These are phyloP conservation scores for Candida fluviatilis DNA, from an alignment of 805 yeast species.

Conservation along the genomic window DNA sequence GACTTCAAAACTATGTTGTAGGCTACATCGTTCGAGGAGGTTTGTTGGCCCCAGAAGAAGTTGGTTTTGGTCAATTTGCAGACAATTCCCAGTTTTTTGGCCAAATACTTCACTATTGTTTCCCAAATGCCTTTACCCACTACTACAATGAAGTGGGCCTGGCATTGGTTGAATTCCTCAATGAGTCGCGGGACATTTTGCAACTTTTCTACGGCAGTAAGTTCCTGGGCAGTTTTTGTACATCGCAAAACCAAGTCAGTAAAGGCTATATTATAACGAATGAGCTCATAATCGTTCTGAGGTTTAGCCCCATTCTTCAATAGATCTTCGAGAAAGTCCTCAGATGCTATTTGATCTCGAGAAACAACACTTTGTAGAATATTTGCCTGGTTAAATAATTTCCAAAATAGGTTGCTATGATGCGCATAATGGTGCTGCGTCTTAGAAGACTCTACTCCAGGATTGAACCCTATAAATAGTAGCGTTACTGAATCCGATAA, in stretches of 20 bases:
- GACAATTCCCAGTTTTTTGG: slow-evolving; percentile 20
- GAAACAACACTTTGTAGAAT: slow-evolving; percentile 27
- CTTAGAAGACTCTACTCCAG: slow-evolving; percentile 58
- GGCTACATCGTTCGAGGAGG: slow-evolving; percentile 14
- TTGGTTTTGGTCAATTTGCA: slow-evolving; percentile 18
- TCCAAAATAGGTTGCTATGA: slow-evolving; percentile 66
- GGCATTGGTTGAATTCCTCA: slow-evolving; percentile 32
- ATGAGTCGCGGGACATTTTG: slow-evolving; percentile 52
- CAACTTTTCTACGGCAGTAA: slow-evolving; percentile 48
- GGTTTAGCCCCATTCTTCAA: slow-evolving; percentile 15
- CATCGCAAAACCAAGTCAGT: slow-evolving; percentile 68
- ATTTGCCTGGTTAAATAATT: slow-evolving; percentile 49
- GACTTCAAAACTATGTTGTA: slow-evolving; percentile 14
- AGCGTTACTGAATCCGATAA: slow-evolving; percentile 23
- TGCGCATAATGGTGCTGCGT: slow-evolving; percentile 74
- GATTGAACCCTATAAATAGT: slow-evolving; percentile 70
- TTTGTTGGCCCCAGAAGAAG: slow-evolving; percentile 54
- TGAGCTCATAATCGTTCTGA: slow-evolving; percentile 39
- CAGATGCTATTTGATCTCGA: slow-evolving; percentile 6
- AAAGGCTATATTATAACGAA: slow-evolving; percentile 54
- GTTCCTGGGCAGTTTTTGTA: slow-evolving; percentile 54
- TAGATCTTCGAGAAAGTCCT: slow-evolving; percentile 11
- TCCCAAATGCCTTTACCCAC: slow-evolving; percentile 81
- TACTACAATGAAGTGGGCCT: slow-evolving; percentile 47
- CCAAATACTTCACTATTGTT: slow-evolving; percentile 37